phyloP scores from a whole-genome alignment of 2,329 filamentous ascomycete genomes.

The Diaporthe eres region DNA sequence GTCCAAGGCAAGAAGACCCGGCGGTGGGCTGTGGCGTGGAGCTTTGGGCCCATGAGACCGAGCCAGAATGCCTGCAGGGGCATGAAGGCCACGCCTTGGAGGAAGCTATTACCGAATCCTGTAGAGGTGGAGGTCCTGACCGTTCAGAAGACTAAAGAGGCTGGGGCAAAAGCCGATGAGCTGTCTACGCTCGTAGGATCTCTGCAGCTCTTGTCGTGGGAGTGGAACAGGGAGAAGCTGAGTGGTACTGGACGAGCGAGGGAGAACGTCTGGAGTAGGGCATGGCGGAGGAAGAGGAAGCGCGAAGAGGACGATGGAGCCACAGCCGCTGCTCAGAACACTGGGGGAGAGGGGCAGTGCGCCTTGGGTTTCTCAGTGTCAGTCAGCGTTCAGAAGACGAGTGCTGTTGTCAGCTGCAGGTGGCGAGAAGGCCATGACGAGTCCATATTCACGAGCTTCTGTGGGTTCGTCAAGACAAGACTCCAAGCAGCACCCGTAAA shows the following conservation, averaged over 20 bases:
- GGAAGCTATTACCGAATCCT: conserved; percentile 59
- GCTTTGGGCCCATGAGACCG: conserved; percentile 78
- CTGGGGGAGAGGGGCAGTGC: conserved; percentile 53
- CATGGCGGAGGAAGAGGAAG: conserved; percentile 75
- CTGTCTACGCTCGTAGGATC: conserved; percentile 63
- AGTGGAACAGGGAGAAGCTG: conserved; percentile 68
- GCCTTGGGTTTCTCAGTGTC: conserved; percentile 71
- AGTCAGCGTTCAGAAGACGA: conserved; percentile 56
- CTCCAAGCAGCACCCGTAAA: conserved; percentile 45
- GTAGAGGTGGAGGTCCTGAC: conserved; percentile 60
- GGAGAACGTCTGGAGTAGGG: conserved; percentile 84
- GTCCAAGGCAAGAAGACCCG: conserved; percentile 83
- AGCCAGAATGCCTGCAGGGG: conserved; percentile 61
- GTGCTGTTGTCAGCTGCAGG: conserved; percentile 67
- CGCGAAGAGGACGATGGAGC: conserved; percentile 50
- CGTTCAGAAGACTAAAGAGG: conserved; percentile 59
- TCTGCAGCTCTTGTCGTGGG: conserved; percentile 74
- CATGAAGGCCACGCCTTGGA: conserved; percentile 56
- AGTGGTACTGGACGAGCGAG: conserved; percentile 74
- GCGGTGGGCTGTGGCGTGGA: conserved; percentile 93
- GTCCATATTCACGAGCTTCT: conserved; percentile 88
- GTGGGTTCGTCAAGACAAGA: conserved; percentile 79
- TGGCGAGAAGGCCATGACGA: conserved; percentile 84
- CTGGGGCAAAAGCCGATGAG: conserved; percentile 53
- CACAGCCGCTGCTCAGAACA: conserved; percentile 27